Evolutionary conservation across 2,329 filamentous ascomycete genomes (phyloP).

Genomic region (Hymenoscyphus infarciens): DNA sequence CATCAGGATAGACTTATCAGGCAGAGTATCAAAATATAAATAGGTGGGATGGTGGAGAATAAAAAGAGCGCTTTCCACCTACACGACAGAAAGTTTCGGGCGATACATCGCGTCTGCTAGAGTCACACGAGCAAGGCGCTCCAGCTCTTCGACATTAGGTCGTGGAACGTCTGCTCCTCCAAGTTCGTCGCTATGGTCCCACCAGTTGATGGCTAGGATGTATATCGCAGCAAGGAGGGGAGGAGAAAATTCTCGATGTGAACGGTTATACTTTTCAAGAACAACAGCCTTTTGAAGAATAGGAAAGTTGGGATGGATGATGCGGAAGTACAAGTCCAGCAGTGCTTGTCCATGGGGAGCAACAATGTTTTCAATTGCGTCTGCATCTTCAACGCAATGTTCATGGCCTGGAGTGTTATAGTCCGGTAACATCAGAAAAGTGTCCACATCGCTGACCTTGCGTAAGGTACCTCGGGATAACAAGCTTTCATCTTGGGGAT

Average conservation of each 20-base stretch:
- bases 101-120: constrained; percentile 46
- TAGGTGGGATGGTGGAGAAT: background rate
- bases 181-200: constrained; percentile 54
- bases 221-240: constrained; percentile 59
- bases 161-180: constrained; percentile 39
- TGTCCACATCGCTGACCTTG: constrained; percentile 73
- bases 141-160: constrained; percentile 40
- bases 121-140: constrained; percentile 41
- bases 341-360: constrained; percentile 72
- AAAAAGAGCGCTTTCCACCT: background rate
- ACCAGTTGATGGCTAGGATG: constrained; percentile 58
- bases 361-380: constrained; percentile 72
- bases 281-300: constrained; percentile 81
- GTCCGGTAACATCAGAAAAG: constrained; percentile 77
- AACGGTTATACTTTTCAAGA: constrained; percentile 70
- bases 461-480: constrained; percentile 66
- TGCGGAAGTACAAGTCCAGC: constrained; percentile 76
- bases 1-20: background rate
- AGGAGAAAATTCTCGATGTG: constrained; percentile 70
- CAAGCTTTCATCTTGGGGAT: constrained; percentile 76
- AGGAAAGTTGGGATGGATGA: constrained; percentile 77
- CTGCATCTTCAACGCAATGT: constrained; percentile 64
- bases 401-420: constrained; percentile 67
- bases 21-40: background rate
- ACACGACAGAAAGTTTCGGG: constrained; percentile 50